Base-by-base conservation (phyloP, 305 asterid genomes). In the Solanum hybrid region DNA sequence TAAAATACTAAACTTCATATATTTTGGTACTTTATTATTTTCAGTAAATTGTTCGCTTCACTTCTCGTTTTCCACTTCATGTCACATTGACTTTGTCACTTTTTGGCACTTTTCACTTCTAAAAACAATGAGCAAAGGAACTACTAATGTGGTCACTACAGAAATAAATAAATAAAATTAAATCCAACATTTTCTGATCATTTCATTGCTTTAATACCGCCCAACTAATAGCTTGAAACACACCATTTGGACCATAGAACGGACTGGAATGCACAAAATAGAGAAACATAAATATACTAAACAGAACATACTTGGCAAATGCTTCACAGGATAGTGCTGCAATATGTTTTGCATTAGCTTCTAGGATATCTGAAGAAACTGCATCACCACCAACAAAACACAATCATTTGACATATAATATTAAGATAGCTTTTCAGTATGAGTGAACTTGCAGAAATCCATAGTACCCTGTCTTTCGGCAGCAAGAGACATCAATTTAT, bases 271-370 rank as follows among this genome's bases (percentile, higher is more conserved):
- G 87, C 24, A 46, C 57, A 22, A 35, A 79, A 80, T 24, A 79
- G 31, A 80, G 34, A 57, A 18, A 57, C 28, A 84, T 20, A 51
- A 28, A 51, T 31, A 51, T 29, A 84, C 18, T 31, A 29, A 84
- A 84, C 22, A 10, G 18, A 46, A 74, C 89, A 86, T 92, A 97
- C 99, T 94, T 95, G 76, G 90, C 92, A 88, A 94, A 93, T 86
- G 95, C 90, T 91, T 95, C 94, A 28, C 37, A 86, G 87, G 94
- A 97, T 90, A 93, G 61, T 91, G 92, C 92, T 22, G 95, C 96
- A 89, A 96, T 94, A 87, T 74, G 83, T 87, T 90, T 88, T 81
- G 95, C 96, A 91, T 97, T 92, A 79, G 97, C 98, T 93, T 94
- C 97, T 46, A 92, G 83, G 82, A 90, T 92, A 90, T 91, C 95